Percentiles rank a stretch among this genome's conserved stretches.
phyloP scores from a whole-genome alignment of 352 stramenopile genomes.

The Phytopythium mirpurense region DNA sequence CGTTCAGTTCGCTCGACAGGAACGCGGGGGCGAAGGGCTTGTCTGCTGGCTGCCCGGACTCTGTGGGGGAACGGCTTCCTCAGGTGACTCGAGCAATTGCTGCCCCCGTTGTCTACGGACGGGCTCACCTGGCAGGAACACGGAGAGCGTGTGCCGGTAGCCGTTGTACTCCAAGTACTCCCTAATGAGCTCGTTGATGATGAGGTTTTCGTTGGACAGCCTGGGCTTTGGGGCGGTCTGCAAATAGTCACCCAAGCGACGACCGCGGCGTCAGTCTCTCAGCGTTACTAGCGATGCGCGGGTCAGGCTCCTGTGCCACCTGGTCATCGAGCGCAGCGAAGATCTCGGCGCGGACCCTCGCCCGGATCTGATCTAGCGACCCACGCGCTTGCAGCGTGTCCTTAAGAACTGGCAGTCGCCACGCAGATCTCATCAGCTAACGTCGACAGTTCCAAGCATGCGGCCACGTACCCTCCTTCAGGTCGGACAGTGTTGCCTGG shows the following conservation, averaged over 20 bases:
- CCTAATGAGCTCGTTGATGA: slow-evolving; percentile 93
- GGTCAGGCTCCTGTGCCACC: too few relatives aligned
- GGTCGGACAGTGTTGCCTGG: slow-evolving; percentile 41
- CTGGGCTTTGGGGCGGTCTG: slow-evolving; percentile 57
- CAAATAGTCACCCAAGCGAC: slow-evolving; percentile 10
- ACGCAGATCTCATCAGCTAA: not conserved
- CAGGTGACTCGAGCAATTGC: slow-evolving; percentile 5
- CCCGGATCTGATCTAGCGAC: slow-evolving; percentile 77
- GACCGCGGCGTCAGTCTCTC: too few relatives aligned
- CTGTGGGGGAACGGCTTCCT: slow-evolving; percentile 3
- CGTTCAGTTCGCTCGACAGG: slow-evolving; percentile 73
- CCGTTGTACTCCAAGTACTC: slow-evolving; percentile 94
- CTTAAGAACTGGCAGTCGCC: slow-evolving; percentile 51
- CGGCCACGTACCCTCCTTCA: slow-evolving; percentile 42
- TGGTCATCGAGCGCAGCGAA: slow-evolving; percentile 80
- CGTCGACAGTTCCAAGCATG: too few relatives aligned
- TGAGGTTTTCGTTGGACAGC: slow-evolving; percentile 89
- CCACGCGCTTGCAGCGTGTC: slow-evolving; percentile 75
- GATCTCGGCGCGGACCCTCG: slow-evolving; percentile 79
- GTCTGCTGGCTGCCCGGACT: slow-evolving; percentile 80
- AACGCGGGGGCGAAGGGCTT: slow-evolving; percentile 78
- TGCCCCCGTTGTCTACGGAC: too few relatives aligned
- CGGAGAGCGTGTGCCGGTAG: slow-evolving; percentile 86
- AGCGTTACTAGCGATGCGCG: too few relatives aligned
- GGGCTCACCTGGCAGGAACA: slow-evolving; percentile 69